Conservation (phyloP, 2,329 filamentous ascomycete species). For the Gaeumannomyces tritici region DNA sequence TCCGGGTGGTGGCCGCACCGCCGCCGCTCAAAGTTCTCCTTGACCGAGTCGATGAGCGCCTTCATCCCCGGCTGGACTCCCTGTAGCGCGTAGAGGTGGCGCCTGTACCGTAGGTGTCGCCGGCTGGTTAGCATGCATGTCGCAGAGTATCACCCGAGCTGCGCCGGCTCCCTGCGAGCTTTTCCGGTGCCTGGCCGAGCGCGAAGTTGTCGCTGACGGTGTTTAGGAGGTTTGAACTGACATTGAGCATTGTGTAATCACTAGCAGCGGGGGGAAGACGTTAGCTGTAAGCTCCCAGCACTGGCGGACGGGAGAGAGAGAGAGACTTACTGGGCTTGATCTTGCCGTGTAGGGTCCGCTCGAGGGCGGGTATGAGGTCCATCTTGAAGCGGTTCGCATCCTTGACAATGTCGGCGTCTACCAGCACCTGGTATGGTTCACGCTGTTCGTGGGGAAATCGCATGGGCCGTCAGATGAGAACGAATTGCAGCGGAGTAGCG, state of each 20-base stretch:
- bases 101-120: slow-evolving; percentile 7
- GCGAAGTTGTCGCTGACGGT: not conserved
- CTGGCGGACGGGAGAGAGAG: not conserved
- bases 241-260: slow-evolving; percentile 13
- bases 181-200: not conserved
- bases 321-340: slow-evolving; percentile 65
- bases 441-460: not conserved
- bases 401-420: slow-evolving; percentile 77
- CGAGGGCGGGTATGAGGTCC: slow-evolving; percentile 68
- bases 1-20: slow-evolving; percentile 70
- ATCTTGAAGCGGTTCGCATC: slow-evolving; percentile 81
- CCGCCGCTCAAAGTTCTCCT: slow-evolving; percentile 57
- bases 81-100: slow-evolving; percentile 12
- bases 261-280: not conserved
- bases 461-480: not conserved
- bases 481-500: not conserved
- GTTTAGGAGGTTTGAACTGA: not conserved
- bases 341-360: slow-evolving; percentile 77
- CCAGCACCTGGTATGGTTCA: slow-evolving; percentile 16
- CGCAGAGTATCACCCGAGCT: not conserved
- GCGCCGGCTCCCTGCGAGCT: no score
- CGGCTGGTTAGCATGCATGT: slow-evolving; percentile 5
- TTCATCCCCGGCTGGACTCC: slow-evolving; percentile 2
- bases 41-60: slow-evolving; percentile 63
- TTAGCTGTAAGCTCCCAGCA: not conserved